Evolutionary conservation across 1,284 basidiomycete species (phyloP), one percentile per base, ranked within the genome.

Genomic region (Cystobasidium slooffiae): DNA sequence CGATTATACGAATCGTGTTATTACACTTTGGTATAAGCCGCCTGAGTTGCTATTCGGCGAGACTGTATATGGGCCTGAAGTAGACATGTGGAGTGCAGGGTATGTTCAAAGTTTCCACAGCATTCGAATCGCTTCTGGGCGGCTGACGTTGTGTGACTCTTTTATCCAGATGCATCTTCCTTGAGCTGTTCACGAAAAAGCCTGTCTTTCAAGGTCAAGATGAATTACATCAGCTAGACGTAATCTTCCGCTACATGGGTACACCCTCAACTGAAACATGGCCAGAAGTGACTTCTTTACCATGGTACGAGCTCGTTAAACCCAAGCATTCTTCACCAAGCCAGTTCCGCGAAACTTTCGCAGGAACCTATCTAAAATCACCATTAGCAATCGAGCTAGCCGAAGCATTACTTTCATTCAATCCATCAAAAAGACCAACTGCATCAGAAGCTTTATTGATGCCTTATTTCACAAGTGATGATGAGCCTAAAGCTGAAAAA

Each of bases 81-180:
- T 99, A n/a, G 97, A 99, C 81, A 97, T 97, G 89, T 99, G 97
- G 97, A 97, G 94, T 81, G 97, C 96, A 12, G 97, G 97, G 93
- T 95, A 83, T 79, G 88, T 14, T 64, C 39, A 9, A 24, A 12
- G 43, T 39, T 0, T 53, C 9, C 56, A 37, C 7, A 7, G 16
- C 14, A 18, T 16, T 31, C 20, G 39, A 73, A 14, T 14, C 22
- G 18, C 44, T 65, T 3, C 20, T 16, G 20, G n/a, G 51, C 41
- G 6, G 39, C n/a, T n/a, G n/a, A n/a, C n/a, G n/a, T n/a, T n/a
- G 55, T 77, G 49, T 24, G 24, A 76, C 31, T 68, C 64, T 46
- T 56, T 74, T n/a, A n/a, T n/a, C n/a, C 76, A 96, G 94, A 37
- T 99, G 96, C 82, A 99, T 99, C 80, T 98, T 99, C 89, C 87